Evolutionary conservation across 805 yeast species (phyloP).

Genomic region (Candida corydali): DNA sequence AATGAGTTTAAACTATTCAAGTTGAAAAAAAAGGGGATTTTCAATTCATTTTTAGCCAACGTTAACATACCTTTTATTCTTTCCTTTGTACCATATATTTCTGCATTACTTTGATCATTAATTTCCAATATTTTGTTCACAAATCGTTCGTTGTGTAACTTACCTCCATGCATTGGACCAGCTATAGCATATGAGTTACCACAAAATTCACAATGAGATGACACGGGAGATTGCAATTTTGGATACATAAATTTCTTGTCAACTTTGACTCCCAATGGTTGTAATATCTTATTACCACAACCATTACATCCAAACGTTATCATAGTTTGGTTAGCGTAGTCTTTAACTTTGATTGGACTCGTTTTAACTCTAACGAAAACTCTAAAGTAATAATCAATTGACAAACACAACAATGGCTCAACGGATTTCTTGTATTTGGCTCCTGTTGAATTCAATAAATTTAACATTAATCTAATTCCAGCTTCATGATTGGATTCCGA

Average conservation of each 20-base stretch:
- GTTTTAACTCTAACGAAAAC: conserved; percentile 74
- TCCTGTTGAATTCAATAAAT: conserved; percentile 74
- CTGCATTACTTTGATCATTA: conserved; percentile 41
- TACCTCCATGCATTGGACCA: conserved; percentile 91
- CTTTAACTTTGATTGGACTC: conserved; percentile 79
- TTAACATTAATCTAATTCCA: conserved; percentile 80
- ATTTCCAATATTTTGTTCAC: conserved; percentile 55
- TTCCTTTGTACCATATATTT: conserved; percentile 66
- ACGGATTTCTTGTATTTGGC: conserved; percentile 84
- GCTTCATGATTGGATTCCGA: conserved; percentile 87
- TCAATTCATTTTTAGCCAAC: conserved; percentile 69
- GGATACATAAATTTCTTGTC: conserved; percentile 54
- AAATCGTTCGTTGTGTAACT: conserved; percentile 67
- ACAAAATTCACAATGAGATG: conserved; percentile 66
- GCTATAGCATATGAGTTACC: conserved; percentile 68
- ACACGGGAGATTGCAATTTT: conserved; percentile 44
- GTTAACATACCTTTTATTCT: conserved; percentile 92
- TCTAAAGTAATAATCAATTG: conserved; percentile 91
- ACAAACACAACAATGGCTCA: conserved; percentile 80
- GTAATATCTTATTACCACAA: conserved; percentile 69
- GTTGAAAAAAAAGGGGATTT: conserved; percentile 72
- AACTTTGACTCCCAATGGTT: conserved; percentile 64
- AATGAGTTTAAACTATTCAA: conserved; percentile 73
- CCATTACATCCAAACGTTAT: conserved; percentile 80
- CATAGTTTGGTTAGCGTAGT: conserved; percentile 73